Evolutionary conservation across 495 filamentous ascomycete genomes (phyloP).

Genomic region (Aspergillus taichungensis): DNA sequence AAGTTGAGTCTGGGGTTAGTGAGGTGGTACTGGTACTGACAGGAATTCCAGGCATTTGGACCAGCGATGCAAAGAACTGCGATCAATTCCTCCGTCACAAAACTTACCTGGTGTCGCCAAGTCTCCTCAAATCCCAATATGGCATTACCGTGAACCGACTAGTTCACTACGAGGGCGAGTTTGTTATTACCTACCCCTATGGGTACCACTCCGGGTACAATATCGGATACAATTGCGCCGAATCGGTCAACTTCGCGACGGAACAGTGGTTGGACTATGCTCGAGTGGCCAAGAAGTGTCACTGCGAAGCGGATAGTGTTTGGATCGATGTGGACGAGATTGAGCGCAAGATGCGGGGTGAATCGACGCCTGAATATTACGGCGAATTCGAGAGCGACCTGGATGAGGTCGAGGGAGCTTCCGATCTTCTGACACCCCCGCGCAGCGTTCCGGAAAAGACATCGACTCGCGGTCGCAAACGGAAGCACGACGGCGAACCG

Average conservation of each 20-base stretch:
- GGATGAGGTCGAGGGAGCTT: conserved; percentile 50
- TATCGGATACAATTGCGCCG: conserved; percentile 95
- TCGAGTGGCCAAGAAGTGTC: conserved; percentile 93
- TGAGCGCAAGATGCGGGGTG: conserved; percentile 85
- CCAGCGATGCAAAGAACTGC: conserved; percentile 92
- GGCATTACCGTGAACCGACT: conserved; percentile 92
- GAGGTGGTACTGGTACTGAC: not conserved
- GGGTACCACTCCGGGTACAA: conserved; percentile 99
- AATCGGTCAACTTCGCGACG: conserved; percentile 96
- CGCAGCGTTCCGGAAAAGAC: conserved; percentile 59
- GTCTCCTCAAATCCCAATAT: conserved; percentile 73
- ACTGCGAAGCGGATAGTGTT: conserved; percentile 92
- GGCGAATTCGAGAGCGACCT: conserved; percentile 62
- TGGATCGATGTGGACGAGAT: conserved; percentile 97
- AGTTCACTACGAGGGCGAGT: conserved; percentile 95
- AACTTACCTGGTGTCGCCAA: conserved; percentile 93
- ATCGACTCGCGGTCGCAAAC: conserved; percentile 50
- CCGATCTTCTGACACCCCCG: conserved; percentile 71
- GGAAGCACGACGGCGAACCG: conserved; percentile 50
- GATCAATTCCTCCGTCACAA: conserved; percentile 97
- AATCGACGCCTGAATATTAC: conserved; percentile 81
- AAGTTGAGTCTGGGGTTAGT: conserved; percentile 8
- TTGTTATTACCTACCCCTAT: conserved; percentile 97
- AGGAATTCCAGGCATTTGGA: conserved; percentile 58
- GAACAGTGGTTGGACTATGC: conserved; percentile 91